Conservation (phyloP, 768 basidiomycete species). For the Tricholoma saponaceum region DNA sequence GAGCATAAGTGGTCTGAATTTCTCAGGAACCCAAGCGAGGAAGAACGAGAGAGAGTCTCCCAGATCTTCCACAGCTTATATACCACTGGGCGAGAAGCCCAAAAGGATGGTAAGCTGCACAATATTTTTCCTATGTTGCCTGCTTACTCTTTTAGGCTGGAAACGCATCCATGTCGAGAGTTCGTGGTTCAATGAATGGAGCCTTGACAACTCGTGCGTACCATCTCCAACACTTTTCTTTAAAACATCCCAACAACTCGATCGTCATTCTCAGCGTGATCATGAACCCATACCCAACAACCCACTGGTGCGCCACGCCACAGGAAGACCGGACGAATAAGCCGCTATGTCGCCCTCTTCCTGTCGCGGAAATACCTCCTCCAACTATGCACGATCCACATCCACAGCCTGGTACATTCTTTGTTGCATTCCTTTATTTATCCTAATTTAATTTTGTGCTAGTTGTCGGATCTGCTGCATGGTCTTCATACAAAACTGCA, state of each 20-base stretch:
- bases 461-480: constrained; percentile 37
- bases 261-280: constrained; percentile 20
- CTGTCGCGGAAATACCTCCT: constrained; percentile 29
- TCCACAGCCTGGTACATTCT: constrained; percentile 24
- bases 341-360: constrained; percentile 40
- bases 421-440: background rate
- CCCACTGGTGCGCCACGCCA: constrained; percentile 37
- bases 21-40: constrained; percentile 31
- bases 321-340: constrained; percentile 41
- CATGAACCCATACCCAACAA: constrained; percentile 35
- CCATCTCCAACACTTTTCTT: background rate
- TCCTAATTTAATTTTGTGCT: background rate
- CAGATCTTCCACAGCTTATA: constrained; percentile 43
- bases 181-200: constrained; percentile 39
- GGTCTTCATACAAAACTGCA: constrained; percentile 20
- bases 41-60: constrained; percentile 33
- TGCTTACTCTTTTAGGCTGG: constrained; percentile 36
- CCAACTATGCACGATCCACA: constrained; percentile 10
- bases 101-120: constrained; percentile 44
- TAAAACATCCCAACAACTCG: background rate
- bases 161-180: constrained; percentile 39
- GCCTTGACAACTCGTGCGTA: constrained; percentile 28
- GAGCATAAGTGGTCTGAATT: constrained; percentile 49
- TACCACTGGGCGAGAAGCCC: constrained; percentile 35
- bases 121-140: background rate